Conservation (phyloP, 2,329 filamentous ascomycete genomes). For the Aspergillus hortae region DNA sequence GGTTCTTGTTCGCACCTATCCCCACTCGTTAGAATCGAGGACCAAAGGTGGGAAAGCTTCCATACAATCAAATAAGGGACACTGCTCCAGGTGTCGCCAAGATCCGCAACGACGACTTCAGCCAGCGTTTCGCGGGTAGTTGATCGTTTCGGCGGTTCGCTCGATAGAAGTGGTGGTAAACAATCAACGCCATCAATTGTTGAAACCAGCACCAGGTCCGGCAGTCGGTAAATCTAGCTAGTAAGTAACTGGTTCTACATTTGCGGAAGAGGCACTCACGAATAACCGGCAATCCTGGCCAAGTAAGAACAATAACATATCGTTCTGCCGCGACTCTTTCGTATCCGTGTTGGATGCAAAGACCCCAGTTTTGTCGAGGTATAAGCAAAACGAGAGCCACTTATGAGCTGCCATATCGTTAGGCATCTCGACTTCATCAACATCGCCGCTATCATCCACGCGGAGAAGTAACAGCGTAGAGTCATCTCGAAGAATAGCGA, state of each 20-base stretch:
- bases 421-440: constrained; percentile 73
- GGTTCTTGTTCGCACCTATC: constrained; percentile 68
- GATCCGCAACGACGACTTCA: constrained; percentile 78
- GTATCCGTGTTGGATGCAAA: constrained; percentile 43
- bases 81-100: constrained; percentile 69
- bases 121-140: constrained; percentile 68
- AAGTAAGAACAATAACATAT: constrained; percentile 72
- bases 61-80: constrained; percentile 79
- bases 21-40: not conserved
- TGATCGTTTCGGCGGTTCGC: constrained; percentile 68
- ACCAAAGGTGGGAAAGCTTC: constrained; percentile 4
- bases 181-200: constrained; percentile 73
- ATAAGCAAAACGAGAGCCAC: constrained; percentile 82
- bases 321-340: constrained; percentile 34
- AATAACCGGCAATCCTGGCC: constrained; percentile 70
- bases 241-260: constrained; percentile 2
- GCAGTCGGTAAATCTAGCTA: constrained; percentile 69
- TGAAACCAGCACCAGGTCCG: constrained; percentile 70
- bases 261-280: constrained; percentile 49
- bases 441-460: constrained; percentile 75
- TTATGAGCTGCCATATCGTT: constrained; percentile 60
- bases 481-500: constrained; percentile 81
- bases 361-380: constrained; percentile 61
- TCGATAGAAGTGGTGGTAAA: constrained; percentile 70
- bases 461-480: constrained; percentile 73